A percentile compares a stretch with the other conserved stretches of the same genome.
Evolutionary conservation across 331 rosid genomes (phyloP).

Genomic region (Malus hybrid): DNA sequence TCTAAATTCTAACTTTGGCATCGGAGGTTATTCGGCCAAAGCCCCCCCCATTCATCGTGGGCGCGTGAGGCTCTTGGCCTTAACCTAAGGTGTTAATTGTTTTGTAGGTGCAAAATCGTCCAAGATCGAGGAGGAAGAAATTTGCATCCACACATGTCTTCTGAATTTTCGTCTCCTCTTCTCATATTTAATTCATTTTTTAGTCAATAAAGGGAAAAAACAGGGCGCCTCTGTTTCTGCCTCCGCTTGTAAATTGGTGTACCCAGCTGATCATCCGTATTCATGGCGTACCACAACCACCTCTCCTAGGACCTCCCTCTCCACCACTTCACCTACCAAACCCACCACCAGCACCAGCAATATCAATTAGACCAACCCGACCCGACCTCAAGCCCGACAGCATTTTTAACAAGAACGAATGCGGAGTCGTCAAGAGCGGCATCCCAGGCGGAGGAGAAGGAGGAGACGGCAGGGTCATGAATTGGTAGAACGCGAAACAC

Average conservation of each 20-base stretch:
- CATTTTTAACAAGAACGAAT: conserved; percentile 36
- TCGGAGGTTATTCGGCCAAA: too few relatives aligned
- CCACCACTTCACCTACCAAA: conserved; percentile 12
- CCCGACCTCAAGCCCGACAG: conserved; percentile 45
- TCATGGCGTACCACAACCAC: too few relatives aligned
- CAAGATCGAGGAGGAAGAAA: too few relatives aligned
- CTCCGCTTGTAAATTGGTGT: too few relatives aligned
- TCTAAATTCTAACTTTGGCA: too few relatives aligned
- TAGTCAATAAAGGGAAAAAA: neutral
- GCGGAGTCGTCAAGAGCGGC: conserved; percentile 25
- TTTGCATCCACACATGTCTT: too few relatives aligned
- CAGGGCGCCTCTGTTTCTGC: neutral
- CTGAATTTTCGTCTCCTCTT: neutral
- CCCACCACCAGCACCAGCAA: conserved; percentile 30
- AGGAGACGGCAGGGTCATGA: conserved; percentile 40
- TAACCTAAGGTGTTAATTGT: too few relatives aligned
- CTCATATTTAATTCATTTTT: neutral
- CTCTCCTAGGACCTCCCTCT: too few relatives aligned
- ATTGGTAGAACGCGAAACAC: conserved; percentile 74
- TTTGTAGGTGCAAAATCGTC: too few relatives aligned
- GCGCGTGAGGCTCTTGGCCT: too few relatives aligned
- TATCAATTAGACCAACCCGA: conserved; percentile 25
- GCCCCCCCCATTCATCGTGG: too few relatives aligned
- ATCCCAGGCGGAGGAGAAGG: conserved; percentile 14
- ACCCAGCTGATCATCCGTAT: too few relatives aligned